Evolutionary conservation across 805 yeast species (phyloP).

Genomic region (Sugiyamaella americana): DNA sequence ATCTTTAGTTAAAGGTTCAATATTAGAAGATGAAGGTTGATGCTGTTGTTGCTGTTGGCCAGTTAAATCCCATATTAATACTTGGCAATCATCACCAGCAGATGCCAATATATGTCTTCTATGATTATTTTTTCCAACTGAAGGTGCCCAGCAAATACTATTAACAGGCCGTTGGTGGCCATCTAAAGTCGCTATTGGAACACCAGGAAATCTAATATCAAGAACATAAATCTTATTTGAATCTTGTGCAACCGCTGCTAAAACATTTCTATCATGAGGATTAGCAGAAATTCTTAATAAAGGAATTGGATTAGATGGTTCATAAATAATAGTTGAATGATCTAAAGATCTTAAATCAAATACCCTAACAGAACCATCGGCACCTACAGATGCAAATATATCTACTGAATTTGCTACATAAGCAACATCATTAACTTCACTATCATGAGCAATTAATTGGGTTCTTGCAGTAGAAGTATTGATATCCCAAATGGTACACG

Average conservation of each 20-base stretch:
- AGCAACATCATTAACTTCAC: slow-evolving; percentile 88
- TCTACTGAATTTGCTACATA: slow-evolving; percentile 68
- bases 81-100: slow-evolving; percentile 59
- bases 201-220: slow-evolving; percentile 84
- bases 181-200: slow-evolving; percentile 63
- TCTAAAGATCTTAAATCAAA: slow-evolving; percentile 86
- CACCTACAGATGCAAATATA: slow-evolving; percentile 87
- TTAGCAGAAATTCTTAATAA: slow-evolving; percentile 71
- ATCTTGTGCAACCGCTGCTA: slow-evolving; percentile 76
- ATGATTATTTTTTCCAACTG: slow-evolving; percentile 4
- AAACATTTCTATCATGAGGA: slow-evolving; percentile 69
- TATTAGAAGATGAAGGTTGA: slow-evolving; percentile 3
- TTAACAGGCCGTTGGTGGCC: slow-evolving; percentile 68
- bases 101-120: slow-evolving; percentile 57
- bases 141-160: slow-evolving; percentile 79
- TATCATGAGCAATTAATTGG: slow-evolving; percentile 93
- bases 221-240: slow-evolving; percentile 60
- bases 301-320: slow-evolving; percentile 48
- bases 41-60: not conserved
- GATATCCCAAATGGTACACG: slow-evolving; percentile 95
- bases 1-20: slow-evolving; percentile 14
- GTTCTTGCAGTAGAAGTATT: slow-evolving; percentile 68
- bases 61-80: slow-evolving; percentile 54
- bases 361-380: slow-evolving; percentile 89
- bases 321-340: slow-evolving; percentile 91